phyloP scores from a whole-genome alignment of 2,329 filamentous ascomycete genomes.

The Achaetomium macrosporum region DNA sequence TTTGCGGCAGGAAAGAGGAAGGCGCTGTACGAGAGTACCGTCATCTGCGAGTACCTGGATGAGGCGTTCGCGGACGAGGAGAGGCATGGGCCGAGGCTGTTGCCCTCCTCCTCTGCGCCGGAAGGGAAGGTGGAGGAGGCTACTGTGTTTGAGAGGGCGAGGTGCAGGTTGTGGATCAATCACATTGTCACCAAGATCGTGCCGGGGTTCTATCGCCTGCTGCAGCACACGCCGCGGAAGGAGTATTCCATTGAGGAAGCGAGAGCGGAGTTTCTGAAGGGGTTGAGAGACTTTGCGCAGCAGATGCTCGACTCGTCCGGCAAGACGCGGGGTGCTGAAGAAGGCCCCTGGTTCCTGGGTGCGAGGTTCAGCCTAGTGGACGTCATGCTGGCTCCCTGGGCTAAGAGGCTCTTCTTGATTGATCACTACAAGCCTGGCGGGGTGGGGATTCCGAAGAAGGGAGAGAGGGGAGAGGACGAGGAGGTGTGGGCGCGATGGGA shows the following conservation, averaged over 20 bases:
- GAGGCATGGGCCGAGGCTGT: conserved; percentile 41
- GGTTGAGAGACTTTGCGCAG: conserved; percentile 53
- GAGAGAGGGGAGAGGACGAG: conserved; percentile 44
- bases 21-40: conserved; percentile 65
- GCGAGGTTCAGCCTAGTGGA: conserved; percentile 61
- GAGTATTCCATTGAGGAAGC: conserved; percentile 46
- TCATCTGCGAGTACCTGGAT: conserved; percentile 71
- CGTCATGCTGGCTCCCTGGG: conserved; percentile 67
- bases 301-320: conserved; percentile 54
- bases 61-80: conserved; percentile 54
- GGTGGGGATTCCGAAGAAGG: conserved; percentile 36
- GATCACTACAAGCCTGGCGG: conserved; percentile 65
- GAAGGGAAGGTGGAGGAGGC: too few species aligned
- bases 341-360: conserved; percentile 64
- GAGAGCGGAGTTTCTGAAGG: conserved; percentile 50
- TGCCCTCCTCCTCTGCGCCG: too few species aligned
- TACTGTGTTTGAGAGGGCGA: conserved; percentile 59
- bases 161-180: conserved; percentile 67
- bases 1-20: conserved; percentile 34
- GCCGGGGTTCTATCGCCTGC: conserved; percentile 59
- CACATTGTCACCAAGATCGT: conserved; percentile 63
- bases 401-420: conserved; percentile 64
- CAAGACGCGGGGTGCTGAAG: conserved; percentile 17
- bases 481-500: conserved; percentile 59
- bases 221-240: conserved; percentile 50